Evolutionary conservation across 805 yeast species (phyloP), one percentile per base, ranked within the genome.

Genomic region (Yarrowia porcina): DNA sequence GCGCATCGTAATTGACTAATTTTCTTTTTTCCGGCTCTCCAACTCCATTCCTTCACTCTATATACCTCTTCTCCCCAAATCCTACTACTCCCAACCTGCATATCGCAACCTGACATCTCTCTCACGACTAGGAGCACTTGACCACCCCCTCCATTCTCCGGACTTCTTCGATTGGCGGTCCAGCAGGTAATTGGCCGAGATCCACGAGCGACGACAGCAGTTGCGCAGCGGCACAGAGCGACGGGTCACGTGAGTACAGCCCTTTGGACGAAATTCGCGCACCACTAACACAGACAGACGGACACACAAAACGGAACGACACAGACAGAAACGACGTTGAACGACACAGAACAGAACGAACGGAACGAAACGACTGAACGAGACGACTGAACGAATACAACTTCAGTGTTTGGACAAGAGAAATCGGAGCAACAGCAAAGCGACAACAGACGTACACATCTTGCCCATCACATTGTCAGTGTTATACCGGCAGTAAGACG

Each of bases 51-150:
- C 17, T 21, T 13, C 18, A n/a, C 23, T n/a, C 21, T 18, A 3
- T 36, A 7, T 18, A 17, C 8, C 5, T 36, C 13, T 3, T 17
- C 41, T 10, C 21, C 41, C 41, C 23, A 33, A 33, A 33, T 33
- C 23, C 41, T 36, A 35, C 39, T 21, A 39, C 27, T 39, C 44
- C 44, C 44, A 39, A 25, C 50, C 21, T 45, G 52, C 52, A 45
- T 45, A 45, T 45, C 52, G 52, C 52, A 45, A 45, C 52, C 36
- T 45, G 36, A 45, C 52, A 28, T 45, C 52, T 45, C 52, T 45
- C 52, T 45, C 52, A 45, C 33, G 33, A 28, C 35, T 10, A 18
- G 23, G 20, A 18, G 23, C 41, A 36, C 41, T 36, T 18, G 23
- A 36, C 41, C 41, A 36, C 21, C 23, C 15, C 23, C 21, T 10